Percentiles rank a stretch among this genome's conserved stretches.
These are phyloP conservation scores for Poa pratensis DNA, from an alignment of 176 grass and related monocot species.

Conservation along the genomic window DNA sequence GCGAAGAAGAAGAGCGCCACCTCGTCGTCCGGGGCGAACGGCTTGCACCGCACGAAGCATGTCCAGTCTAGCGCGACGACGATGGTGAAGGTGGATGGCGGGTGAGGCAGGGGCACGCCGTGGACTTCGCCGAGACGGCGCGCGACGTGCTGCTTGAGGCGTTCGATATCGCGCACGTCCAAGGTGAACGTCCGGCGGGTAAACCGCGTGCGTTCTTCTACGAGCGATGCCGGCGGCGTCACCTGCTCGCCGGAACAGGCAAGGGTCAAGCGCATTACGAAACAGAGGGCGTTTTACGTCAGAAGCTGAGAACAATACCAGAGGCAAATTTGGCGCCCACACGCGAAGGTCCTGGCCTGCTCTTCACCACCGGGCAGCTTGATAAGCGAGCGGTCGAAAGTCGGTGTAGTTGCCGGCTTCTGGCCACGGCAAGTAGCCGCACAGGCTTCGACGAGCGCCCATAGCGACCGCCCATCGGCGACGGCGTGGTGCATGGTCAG, in stretches of 20 bases:
- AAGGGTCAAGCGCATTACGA: too few species aligned
- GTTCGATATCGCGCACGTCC: slow-evolving; percentile 8
- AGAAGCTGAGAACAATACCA: neutral
- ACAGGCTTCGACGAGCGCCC: slow-evolving; percentile 34
- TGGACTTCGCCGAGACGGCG: neutral
- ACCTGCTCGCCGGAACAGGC: neutral
- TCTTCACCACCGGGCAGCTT: slow-evolving; percentile 9
- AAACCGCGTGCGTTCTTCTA: neutral
- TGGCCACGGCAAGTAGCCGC: neutral
- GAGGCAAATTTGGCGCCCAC: slow-evolving; percentile 20
- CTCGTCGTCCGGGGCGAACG: slow-evolving; percentile 19
- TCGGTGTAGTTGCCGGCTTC: neutral
- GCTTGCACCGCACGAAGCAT: slow-evolving; percentile 31
- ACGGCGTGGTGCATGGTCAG: slow-evolving; percentile 41
- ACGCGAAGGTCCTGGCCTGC: slow-evolving; percentile 1
- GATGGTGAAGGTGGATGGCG: slow-evolving; percentile 51
- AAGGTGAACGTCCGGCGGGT: slow-evolving; percentile 41
- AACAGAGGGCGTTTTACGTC: too few species aligned
- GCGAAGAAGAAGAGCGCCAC: slow-evolving; percentile 35
- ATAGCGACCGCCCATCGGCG: slow-evolving; percentile 37
- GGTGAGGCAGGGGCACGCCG: neutral
- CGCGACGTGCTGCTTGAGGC: slow-evolving; percentile 39
- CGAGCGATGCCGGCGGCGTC: accelerated
- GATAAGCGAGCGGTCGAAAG: slow-evolving; percentile 25
- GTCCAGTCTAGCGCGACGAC: slow-evolving; percentile 45